Percentiles rank a stretch among this genome's conserved stretches.
Evolutionary conservation across 2,329 filamentous ascomycete species (phyloP).

Genomic region (Cladophialophora psammophila): DNA sequence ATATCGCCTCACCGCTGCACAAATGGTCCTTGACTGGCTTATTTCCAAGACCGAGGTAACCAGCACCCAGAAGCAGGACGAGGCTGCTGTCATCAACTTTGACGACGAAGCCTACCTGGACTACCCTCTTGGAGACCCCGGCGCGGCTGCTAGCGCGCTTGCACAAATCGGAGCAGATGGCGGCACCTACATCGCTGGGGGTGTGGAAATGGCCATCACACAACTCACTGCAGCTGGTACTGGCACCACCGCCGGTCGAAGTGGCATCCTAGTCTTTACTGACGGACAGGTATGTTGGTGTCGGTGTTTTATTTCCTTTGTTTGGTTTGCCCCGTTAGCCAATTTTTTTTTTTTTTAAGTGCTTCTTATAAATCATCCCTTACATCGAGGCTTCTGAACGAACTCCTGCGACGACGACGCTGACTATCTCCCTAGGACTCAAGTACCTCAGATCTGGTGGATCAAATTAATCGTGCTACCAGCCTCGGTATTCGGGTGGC

Average conservation of each 20-base stretch:
- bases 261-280: slow-evolving; percentile 3
- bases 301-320: background rate
- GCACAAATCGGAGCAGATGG: background rate
- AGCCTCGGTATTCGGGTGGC: slow-evolving; percentile 1
- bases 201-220: slow-evolving; percentile 2
- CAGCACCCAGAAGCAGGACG: slow-evolving; percentile 1
- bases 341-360: background rate
- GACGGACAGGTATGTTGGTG: background rate
- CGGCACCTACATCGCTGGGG: background rate
- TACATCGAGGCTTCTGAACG: background rate
- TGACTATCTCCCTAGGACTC: background rate
- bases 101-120: slow-evolving; percentile 3
- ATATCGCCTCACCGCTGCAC: background rate
- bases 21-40: slow-evolving; percentile 6
- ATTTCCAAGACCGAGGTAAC: slow-evolving; percentile 5
- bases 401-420: background rate
- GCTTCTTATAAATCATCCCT: background rate
- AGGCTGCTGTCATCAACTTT: background rate
- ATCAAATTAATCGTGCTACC: slow-evolving; percentile 2
- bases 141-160: background rate
- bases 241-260: background rate
- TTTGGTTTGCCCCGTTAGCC: background rate
- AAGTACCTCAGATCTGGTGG: background rate
- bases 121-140: slow-evolving; percentile 4
- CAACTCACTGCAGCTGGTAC: background rate